Evolutionary conservation across 148 eudicot species (phyloP).

Genomic region (Polygonum aviculare): DNA sequence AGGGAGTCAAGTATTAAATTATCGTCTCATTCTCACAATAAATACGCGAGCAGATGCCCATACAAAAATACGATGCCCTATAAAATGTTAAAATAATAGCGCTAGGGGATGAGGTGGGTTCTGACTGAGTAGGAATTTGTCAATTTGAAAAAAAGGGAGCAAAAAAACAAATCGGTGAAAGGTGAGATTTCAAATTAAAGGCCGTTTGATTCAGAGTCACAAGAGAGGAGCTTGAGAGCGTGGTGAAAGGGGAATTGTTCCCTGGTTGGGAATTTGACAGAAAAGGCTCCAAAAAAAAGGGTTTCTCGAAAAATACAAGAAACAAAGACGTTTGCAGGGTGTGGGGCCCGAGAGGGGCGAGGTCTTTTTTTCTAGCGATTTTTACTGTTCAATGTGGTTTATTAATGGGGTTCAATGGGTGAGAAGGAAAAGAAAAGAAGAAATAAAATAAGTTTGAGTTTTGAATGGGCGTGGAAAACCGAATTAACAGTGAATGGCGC

Average conservation of each 20-base stretch:
- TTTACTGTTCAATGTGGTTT: not conserved
- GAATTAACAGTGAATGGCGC: slow-evolving; percentile 5
- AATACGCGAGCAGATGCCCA: slow-evolving; percentile 6
- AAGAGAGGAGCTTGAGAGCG: not conserved
- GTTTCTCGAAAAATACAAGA: not conserved
- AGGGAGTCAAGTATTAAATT: not conserved
- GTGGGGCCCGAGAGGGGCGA: slow-evolving; percentile 7
- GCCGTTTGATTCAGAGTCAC: not conserved
- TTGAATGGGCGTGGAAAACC: slow-evolving; percentile 2
- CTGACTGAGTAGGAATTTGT: not conserved
- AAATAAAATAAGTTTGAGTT: not conserved
- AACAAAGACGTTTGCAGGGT: slow-evolving; percentile 1
- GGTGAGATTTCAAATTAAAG: slow-evolving; percentile 2
- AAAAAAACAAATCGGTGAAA: not conserved
- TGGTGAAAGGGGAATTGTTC: not conserved
- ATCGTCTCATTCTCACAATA: slow-evolving; percentile 5
- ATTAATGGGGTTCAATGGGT: not conserved
- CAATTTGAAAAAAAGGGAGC: not conserved
- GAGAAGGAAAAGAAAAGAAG: not conserved
- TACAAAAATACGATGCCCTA: slow-evolving; percentile 4
- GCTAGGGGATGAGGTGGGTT: not conserved
- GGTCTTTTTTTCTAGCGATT: not conserved
- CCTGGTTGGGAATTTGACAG: slow-evolving; percentile 9
- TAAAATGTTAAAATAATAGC: not conserved
- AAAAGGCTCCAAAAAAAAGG: not conserved